A percentile compares a stretch with the other conserved stretches of the same genome.
Conservation (phyloP, 192 early-diverging fungal genomes). For the Backusella macrospora region DNA sequence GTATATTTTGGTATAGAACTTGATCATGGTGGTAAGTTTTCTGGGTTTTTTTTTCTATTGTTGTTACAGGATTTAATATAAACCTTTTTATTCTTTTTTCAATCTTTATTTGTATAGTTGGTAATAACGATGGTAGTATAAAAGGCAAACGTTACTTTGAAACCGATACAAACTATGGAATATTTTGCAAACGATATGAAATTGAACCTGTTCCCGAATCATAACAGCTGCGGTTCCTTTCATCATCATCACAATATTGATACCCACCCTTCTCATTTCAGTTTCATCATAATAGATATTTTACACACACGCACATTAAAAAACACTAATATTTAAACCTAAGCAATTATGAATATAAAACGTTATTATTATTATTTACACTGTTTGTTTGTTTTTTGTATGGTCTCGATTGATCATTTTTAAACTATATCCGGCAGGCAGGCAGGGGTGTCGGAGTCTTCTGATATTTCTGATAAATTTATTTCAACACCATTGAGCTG, state of each 20-base stretch:
- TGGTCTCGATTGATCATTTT: not conserved
- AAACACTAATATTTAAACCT: not conserved
- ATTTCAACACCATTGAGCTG: conserved; percentile 17
- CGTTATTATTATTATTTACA: not conserved
- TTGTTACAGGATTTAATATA: not conserved
- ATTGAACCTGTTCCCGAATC: conserved; percentile 8
- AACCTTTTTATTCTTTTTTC: not conserved
- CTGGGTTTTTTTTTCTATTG: too few species aligned
- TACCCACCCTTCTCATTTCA: conserved; percentile 10
- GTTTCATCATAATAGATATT: not conserved
- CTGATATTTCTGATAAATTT: not conserved
- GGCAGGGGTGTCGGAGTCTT: not conserved
- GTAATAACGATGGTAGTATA: conserved; percentile 33
- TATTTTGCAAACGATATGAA: conserved; percentile 34
- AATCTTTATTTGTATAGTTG: conserved; percentile 24
- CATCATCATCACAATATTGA: not conserved
- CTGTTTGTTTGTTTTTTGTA: conserved; percentile 4
- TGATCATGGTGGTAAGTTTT: conserved; percentile 36
- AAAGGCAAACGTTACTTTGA: conserved; percentile 37
- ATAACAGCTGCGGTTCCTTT: not conserved
- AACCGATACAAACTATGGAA: conserved; percentile 38
- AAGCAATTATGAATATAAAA: not conserved
- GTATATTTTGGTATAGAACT: conserved; percentile 39
- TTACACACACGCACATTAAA: not conserved
- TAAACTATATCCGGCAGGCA: not conserved